A percentile compares a stretch with the other conserved stretches of the same genome.
Evolutionary conservation across 495 filamentous ascomycete genomes (phyloP).

Genomic region (Penicillium odoratum): DNA sequence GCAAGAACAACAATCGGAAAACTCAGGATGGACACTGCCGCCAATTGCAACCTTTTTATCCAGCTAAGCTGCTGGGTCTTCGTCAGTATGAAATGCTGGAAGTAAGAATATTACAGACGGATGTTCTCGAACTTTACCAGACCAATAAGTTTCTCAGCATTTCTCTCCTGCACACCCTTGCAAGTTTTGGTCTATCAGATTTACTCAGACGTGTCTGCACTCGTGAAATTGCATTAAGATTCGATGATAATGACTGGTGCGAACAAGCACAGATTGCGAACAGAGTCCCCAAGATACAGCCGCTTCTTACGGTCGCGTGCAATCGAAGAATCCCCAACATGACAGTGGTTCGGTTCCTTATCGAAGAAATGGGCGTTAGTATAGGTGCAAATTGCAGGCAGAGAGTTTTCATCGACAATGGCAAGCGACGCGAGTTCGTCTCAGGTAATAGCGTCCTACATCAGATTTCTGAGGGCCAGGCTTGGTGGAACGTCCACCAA

Average conservation of each 20-base stretch:
- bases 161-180: background rate
- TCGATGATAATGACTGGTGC: background rate
- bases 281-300: background rate
- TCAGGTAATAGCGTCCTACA: background rate
- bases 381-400: background rate
- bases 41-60: background rate
- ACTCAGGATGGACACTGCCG: background rate
- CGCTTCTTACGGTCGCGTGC: background rate
- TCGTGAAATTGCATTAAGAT: background rate
- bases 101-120: background rate
- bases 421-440: background rate
- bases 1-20: background rate
- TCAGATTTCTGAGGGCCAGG: background rate
- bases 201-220: background rate
- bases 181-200: background rate
- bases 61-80: background rate
- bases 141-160: background rate
- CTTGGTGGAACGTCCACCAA: background rate
- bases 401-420: background rate
- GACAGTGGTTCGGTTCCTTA: background rate
- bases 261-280: background rate
- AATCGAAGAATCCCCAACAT: background rate
- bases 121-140: background rate
- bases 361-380: background rate
- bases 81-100: background rate